Conservation (phyloP, 768 basidiomycete species). For the Suillus discolor region DNA sequence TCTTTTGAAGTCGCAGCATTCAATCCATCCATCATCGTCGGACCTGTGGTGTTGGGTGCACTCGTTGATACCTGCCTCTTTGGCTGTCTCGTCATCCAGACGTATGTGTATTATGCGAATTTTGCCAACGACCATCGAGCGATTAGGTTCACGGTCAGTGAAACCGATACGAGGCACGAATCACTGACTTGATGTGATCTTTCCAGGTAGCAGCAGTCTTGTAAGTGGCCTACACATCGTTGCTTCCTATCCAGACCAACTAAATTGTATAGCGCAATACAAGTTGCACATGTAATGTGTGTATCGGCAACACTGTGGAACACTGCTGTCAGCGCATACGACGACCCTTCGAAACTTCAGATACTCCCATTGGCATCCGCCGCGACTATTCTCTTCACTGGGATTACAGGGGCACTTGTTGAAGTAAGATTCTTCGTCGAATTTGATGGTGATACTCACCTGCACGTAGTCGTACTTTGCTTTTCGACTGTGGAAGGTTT, state of each 20-base stretch:
- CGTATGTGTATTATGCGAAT: slow-evolving; percentile 28
- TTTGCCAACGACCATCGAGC: slow-evolving; percentile 17
- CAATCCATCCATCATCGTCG: slow-evolving; percentile 16
- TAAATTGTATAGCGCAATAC: neutral
- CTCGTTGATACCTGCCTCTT: slow-evolving; percentile 26
- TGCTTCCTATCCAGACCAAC: neutral
- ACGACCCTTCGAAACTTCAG: neutral
- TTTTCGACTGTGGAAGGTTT: slow-evolving; percentile 7
- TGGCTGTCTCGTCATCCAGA: slow-evolving; percentile 28
- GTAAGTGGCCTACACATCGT: neutral
- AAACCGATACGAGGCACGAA: neutral
- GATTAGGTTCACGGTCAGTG: slow-evolving; percentile 22
- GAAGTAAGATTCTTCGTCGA: neutral
- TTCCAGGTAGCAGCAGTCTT: slow-evolving; percentile 8
- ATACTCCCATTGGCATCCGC: neutral
- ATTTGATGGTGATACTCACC: neutral
- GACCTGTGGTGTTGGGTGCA: slow-evolving; percentile 25
- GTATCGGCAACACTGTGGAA: slow-evolving; percentile 3
- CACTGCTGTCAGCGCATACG: neutral
- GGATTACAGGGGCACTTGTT: neutral
- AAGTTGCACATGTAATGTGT: slow-evolving; percentile 1
- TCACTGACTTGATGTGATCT: neutral
- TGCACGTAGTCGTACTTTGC: neutral
- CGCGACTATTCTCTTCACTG: neutral
- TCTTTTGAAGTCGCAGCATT: neutral